A percentile compares a stretch with the other conserved stretches of the same genome.
Evolutionary conservation across 2,329 filamentous ascomycete species (phyloP).

Genomic region (Diaporthe citri): DNA sequence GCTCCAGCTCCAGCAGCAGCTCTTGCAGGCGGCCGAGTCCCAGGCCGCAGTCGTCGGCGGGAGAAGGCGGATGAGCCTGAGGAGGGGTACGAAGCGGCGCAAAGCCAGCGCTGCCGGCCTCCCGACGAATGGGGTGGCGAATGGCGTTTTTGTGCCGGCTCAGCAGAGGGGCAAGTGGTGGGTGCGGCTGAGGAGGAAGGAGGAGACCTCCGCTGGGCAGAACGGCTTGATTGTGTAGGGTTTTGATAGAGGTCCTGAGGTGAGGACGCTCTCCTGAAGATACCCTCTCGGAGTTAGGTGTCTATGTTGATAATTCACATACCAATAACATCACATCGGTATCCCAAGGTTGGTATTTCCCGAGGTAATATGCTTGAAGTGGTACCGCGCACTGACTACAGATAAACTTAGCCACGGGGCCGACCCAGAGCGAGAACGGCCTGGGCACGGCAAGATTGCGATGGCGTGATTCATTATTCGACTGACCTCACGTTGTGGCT

Average conservation of each 20-base stretch:
- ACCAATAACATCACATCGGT: background rate
- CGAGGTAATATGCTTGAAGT: background rate
- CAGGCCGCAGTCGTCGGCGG: constrained; percentile 7
- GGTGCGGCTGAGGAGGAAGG: constrained; percentile 9
- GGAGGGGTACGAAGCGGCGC: constrained; percentile 15
- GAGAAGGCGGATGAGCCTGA: constrained; percentile 22
- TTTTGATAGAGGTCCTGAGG: background rate
- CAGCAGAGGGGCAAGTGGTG: constrained; percentile 17
- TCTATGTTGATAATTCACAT: background rate
- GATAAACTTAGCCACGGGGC: background rate
- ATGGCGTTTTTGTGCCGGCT: background rate
- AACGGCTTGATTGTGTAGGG: constrained; percentile 10
- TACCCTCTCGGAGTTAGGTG: too few relatives aligned
- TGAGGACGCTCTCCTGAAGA: background rate
- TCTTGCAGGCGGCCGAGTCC: constrained; percentile 33
- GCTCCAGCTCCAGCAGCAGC: constrained; percentile 39
- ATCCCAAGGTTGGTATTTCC: background rate
- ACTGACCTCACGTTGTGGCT: constrained; percentile 3
- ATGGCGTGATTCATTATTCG: constrained; percentile 13
- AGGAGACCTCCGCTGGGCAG: background rate
- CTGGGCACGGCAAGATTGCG: background rate
- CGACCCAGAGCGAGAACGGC: constrained; percentile 7
- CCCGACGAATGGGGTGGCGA: background rate
- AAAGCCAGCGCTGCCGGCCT: background rate
- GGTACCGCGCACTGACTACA: background rate